Evolutionary conservation across 768 basidiomycete species (phyloP).

Genomic region (Kondoa subrosea): DNA sequence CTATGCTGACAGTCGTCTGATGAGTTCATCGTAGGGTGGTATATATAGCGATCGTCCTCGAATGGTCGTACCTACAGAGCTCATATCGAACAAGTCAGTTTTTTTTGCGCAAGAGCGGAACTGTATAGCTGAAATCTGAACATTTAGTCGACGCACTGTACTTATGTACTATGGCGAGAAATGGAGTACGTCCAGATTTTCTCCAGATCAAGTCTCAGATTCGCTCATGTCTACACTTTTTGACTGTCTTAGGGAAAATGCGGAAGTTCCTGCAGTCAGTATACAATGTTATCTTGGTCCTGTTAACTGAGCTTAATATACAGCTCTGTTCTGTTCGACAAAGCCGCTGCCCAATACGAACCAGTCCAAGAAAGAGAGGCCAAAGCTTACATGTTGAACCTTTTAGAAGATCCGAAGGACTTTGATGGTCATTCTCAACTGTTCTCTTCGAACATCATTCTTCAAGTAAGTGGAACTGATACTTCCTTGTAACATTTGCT

Average conservation of each 20-base stretch:
- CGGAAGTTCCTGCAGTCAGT: neutral
- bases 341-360: slow-evolving; percentile 5
- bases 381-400: slow-evolving; percentile 1
- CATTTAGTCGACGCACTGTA: no score
- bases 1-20: neutral
- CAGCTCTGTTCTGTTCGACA: neutral
- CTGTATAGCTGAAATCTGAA: no score
- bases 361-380: slow-evolving; percentile 11
- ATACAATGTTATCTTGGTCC: neutral
- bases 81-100: slow-evolving; percentile 1
- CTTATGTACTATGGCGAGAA: no score
- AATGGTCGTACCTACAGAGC: slow-evolving; percentile 11
- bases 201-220: no score
- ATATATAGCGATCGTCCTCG: slow-evolving; percentile 5
- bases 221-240: neutral
- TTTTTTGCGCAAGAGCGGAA: no score
- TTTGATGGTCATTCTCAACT: slow-evolving; percentile 7
- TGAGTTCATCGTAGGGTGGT: neutral
- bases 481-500: neutral
- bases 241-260: neutral
- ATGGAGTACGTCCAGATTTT: no score
- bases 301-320: neutral
- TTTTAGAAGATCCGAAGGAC: slow-evolving; percentile 7
- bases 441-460: slow-evolving; percentile 12
- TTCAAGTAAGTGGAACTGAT: neutral